Percentiles rank a stretch among this genome's conserved stretches.
Conservation (phyloP, 2,329 filamentous ascomycete species). For the Xylariaceae sp. region DNA sequence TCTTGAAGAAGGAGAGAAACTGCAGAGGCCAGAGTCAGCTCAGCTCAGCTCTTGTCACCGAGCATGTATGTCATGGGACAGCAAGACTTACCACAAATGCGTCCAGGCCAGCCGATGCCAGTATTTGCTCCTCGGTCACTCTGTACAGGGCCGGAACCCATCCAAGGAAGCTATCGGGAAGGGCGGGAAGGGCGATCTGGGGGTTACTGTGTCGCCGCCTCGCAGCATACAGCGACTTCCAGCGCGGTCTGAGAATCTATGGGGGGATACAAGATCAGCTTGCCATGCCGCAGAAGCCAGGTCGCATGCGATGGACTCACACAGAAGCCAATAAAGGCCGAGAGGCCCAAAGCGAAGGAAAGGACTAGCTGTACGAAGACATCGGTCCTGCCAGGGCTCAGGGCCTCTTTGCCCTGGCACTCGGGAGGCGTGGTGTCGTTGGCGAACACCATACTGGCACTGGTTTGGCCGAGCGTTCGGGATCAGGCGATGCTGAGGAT, state of each 20-base stretch:
- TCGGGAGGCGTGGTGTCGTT: slow-evolving; percentile 2
- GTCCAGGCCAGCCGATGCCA: slow-evolving; percentile 85
- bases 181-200: slow-evolving; percentile 57
- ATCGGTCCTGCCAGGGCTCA: slow-evolving; percentile 34
- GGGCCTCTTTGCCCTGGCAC: slow-evolving; percentile 16
- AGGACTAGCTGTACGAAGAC: slow-evolving; percentile 61
- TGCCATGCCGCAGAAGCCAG: too few species aligned
- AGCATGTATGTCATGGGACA: too few species aligned
- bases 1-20: slow-evolving; percentile 92
- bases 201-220: slow-evolving; percentile 67
- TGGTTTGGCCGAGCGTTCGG: too few species aligned
- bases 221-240: slow-evolving; percentile 84
- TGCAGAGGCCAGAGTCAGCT: slow-evolving; percentile 26
- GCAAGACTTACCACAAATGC: slow-evolving; percentile 68
- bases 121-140: slow-evolving; percentile 81
- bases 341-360: slow-evolving; percentile 61
- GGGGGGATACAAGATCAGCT: too few species aligned
- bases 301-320: too few species aligned
- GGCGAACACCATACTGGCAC: not conserved
- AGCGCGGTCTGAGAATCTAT: slow-evolving; percentile 79
- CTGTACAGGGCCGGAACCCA: slow-evolving; percentile 85
- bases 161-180: slow-evolving; percentile 80
- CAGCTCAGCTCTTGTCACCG: not conserved
- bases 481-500: too few species aligned
- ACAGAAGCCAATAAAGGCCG: slow-evolving; percentile 70